Evolutionary conservation across 2,329 filamentous ascomycete species (phyloP), one percentile per base, ranked within the genome.

Genomic region (Fusarium cicatricum): DNA sequence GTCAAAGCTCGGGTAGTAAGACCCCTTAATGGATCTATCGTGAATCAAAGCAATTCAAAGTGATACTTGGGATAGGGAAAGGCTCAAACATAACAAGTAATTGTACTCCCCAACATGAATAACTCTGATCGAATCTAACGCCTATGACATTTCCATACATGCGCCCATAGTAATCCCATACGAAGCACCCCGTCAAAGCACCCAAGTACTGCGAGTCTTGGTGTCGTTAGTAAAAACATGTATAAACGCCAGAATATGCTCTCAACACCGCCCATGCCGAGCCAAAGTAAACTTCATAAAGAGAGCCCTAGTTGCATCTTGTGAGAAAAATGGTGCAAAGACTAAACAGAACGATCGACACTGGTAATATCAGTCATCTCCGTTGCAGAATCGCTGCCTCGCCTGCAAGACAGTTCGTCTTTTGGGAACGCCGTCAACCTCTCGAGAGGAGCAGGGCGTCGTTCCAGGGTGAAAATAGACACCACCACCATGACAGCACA

Each of bases 391-490:
- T 77, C 74, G 46, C 74, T 77, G n/a, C 69, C 70, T 53, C 73
- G 67, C 26, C 69, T 64, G 33, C 69, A 72, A 6, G 63, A 61
- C 26, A 60, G 52, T 14, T 68, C 64, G 38, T 74, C 70, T 52
- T 67, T 65, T 19, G 64, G 63, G 31, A 58, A 51, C 5, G 67
- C 62, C 21, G 70, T 70, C 43, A 74, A 46, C 32, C 64, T 68
- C 46, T 69, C 67, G 44, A 79, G 70, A 6, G 74, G 68, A 3
- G 68, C 64, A 1, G 80, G 81, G 5, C 72, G 67, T 31, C 70
- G 71, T 63, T 83, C 78, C 48, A 80, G 73, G 1, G 78, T 77
- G 46, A 80, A 76, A 3, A 79, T 55, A 21, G 80, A 80, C 10
- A 75, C 70, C 21, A 79, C 51, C 7, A 82, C 69, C 67, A 81